phyloP scores from a whole-genome alignment of 192 early-diverging fungal genomes.

The Coemansia erecta region DNA sequence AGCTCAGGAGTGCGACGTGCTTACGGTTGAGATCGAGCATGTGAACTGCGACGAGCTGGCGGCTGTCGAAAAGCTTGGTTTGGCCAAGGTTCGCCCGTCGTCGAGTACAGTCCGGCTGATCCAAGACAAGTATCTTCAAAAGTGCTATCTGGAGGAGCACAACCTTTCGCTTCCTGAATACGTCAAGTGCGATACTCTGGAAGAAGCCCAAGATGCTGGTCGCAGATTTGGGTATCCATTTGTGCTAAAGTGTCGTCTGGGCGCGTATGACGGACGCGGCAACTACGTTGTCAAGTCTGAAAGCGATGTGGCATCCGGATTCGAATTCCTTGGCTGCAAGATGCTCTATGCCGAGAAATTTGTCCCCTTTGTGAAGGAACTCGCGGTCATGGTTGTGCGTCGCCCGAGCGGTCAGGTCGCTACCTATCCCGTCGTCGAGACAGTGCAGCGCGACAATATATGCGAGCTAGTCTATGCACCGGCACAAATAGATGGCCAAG shows the following conservation, averaged over 20 bases:
- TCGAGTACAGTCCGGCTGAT: constrained; percentile 83
- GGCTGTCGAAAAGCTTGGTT: constrained; percentile 57
- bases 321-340: constrained; percentile 44
- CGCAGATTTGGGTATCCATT: constrained; percentile 83
- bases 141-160: constrained; percentile 66
- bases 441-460: constrained; percentile 94
- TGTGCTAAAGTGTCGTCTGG: constrained; percentile 92
- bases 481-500: constrained; percentile 87
- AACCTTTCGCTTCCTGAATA: constrained; percentile 68
- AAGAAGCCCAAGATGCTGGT: constrained; percentile 53
- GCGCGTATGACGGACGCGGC: constrained; percentile 95
- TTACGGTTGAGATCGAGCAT: constrained; percentile 99
- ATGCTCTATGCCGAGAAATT: constrained; percentile 94
- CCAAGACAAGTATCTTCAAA: constrained; percentile 96
- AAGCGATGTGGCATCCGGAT: constrained; percentile 59
- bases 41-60: constrained; percentile 70
- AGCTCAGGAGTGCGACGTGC: constrained; percentile 70
- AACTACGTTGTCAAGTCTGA: constrained; percentile 84
- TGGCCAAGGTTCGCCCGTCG: constrained; percentile 71
- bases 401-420: constrained; percentile 58
- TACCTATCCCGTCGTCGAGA: constrained; percentile 94
- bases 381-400: constrained; percentile 97
- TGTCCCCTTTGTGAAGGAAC: constrained; percentile 87
- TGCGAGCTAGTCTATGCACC: constrained; percentile 95
- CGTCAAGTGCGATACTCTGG: constrained; percentile 51